A percentile compares a stretch with the other conserved stretches of the same genome.
Evolutionary conservation across 108 stramenopile species (phyloP).

Genomic region (Cyclotella sp.): DNA sequence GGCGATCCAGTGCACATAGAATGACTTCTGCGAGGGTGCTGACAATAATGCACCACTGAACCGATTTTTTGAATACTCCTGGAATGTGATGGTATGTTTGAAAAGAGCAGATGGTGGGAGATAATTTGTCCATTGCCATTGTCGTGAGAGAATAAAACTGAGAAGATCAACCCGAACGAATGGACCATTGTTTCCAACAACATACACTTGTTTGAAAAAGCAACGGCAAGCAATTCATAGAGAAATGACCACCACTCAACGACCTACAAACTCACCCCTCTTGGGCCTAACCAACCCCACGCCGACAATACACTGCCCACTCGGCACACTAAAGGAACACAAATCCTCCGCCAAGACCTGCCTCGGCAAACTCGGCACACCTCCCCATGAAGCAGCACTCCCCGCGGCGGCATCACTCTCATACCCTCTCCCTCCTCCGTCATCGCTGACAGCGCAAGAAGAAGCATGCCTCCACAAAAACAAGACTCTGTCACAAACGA

Average conservation of each 20-base stretch:
- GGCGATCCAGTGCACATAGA: constrained; percentile 76
- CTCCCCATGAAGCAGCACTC: background rate
- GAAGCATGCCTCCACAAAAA: constrained; percentile 88
- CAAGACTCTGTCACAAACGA: constrained; percentile 88
- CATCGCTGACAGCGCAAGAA: background rate
- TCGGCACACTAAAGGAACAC: constrained; percentile 77
- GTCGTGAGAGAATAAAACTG: too few relatives aligned
- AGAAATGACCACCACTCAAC: background rate
- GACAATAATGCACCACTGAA: constrained; percentile 92
- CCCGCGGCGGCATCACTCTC: background rate
- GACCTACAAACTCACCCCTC: constrained; percentile 53
- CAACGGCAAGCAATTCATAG: constrained; percentile 6
- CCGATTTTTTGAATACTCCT: constrained; percentile 84
- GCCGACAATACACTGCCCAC: constrained; percentile 76
- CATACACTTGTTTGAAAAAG: constrained; percentile 9
- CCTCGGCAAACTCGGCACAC: constrained; percentile 1
- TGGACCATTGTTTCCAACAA: too few relatives aligned
- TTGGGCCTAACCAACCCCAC: constrained; percentile 90
- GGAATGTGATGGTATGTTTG: background rate
- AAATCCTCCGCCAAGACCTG: constrained; percentile 50
- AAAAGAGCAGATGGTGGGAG: background rate
- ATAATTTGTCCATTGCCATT: background rate
- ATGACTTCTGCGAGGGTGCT: constrained; percentile 92
- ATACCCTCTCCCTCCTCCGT: background rate
- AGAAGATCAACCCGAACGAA: too few relatives aligned